phyloP scores from a whole-genome alignment of 768 basidiomycete species.

The Candolleomyces aberdarensis region DNA sequence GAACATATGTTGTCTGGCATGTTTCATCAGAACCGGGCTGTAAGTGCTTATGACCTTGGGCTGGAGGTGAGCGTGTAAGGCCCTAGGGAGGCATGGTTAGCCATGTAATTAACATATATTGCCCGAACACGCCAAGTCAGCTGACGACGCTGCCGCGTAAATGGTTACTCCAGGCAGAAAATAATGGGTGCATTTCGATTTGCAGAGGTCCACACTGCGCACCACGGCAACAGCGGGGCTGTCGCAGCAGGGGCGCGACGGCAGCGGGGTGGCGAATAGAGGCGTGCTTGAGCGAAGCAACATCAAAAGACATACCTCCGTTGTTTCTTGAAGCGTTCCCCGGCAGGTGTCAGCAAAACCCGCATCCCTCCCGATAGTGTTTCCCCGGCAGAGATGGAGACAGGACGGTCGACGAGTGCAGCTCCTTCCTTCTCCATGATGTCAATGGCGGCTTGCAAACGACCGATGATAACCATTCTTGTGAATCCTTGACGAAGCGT shows the following conservation, averaged over 20 bases:
- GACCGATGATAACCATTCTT: slow-evolving; percentile 44
- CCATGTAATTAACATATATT: not conserved
- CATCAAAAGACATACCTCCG: slow-evolving; percentile 38
- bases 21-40: slow-evolving; percentile 44
- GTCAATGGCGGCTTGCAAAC: slow-evolving; percentile 56
- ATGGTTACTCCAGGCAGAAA: too few species aligned
- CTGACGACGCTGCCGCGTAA: too few species aligned
- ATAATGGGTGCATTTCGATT: too few species aligned
- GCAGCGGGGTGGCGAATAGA: not conserved
- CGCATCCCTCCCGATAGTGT: slow-evolving; percentile 58
- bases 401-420: slow-evolving; percentile 51
- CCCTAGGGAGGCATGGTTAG: slow-evolving; percentile 27
- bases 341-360: slow-evolving; percentile 51
- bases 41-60: slow-evolving; percentile 50
- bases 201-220: too few species aligned
- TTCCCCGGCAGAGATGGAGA: slow-evolving; percentile 55
- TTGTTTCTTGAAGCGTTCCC: slow-evolving; percentile 60
- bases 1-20: slow-evolving; percentile 40
- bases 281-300: not conserved
- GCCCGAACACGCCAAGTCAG: not conserved
- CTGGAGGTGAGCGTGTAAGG: slow-evolving; percentile 57
- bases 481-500: slow-evolving; percentile 48
- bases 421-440: slow-evolving; percentile 70
- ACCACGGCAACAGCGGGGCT: too few species aligned
- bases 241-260: not conserved